Base-by-base conservation (phyloP, 345 rosid genomes). In the Gossypium australe region DNA sequence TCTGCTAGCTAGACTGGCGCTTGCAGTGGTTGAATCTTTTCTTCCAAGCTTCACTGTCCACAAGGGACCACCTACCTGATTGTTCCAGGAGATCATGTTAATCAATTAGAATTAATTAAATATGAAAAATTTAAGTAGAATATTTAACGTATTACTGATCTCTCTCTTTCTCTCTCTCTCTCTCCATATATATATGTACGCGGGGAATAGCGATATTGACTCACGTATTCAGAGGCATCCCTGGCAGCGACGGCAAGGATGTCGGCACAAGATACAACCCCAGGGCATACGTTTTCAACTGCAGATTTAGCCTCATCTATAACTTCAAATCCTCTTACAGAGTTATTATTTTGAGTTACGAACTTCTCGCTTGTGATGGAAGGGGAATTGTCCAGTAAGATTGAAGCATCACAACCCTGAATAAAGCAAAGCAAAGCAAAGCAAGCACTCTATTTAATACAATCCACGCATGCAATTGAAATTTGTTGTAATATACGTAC, bases 251-350 rank as follows among this genome's bases (percentile, higher is more conserved):
- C 78, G 14, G 87, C 90, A 1, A 88, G 82, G 24, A 88, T 85
- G 73, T 88, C 90, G 0, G 92, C 88, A 67, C 93, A 89, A 48
- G 93, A 89, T 51, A 89, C 90, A 22, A 80, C 81, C 7, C 88
- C 87, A 0, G 90, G 89, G 60, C 89, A 87, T 49, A 74, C 70
- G 9, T 76, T 89, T 49, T 89, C 93, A 0, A 85, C 81, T 2
- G 87, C 86, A 22, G 83, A 70, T 84, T 86, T 88, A 64, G 85
- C 79, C 55, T 78, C 75, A 57, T 88, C 88, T 48, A 88, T 72
- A 7, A 86, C 89, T 11, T 69, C 73, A 53, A 78, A 84, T 2
- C 89, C 87, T 17, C 60, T 72, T 14, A 75, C 80, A 0, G 86
- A 80, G 57, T 41, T 27, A 1, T 0, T 7, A 43, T 88, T 88